Evolutionary conservation across 1,284 basidiomycete species (phyloP).

Genomic region (Ustilago loliicola): DNA sequence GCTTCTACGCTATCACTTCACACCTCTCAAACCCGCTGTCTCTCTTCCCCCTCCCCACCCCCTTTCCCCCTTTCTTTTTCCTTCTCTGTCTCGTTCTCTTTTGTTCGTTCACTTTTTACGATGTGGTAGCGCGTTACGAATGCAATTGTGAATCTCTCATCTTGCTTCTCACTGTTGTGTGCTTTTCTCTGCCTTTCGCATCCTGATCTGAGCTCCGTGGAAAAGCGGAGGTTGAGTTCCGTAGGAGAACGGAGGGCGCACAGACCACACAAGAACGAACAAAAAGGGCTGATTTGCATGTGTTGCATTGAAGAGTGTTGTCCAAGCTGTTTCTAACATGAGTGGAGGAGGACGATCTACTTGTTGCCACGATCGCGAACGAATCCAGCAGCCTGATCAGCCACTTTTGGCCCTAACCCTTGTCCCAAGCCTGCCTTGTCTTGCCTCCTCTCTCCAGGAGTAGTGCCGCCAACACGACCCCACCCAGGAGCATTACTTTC

Average conservation of each 20-base stretch:
- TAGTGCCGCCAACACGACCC: constrained; percentile 38
- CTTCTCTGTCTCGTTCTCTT: constrained; percentile 6
- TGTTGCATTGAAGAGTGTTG: not conserved
- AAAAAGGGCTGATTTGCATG: not conserved
- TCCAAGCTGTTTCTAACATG: not conserved
- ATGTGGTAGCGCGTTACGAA: constrained; percentile 18
- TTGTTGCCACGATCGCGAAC: constrained; percentile 9
- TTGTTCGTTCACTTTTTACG: constrained; percentile 13
- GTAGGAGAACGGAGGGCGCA: not conserved
- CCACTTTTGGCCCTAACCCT: constrained; percentile 18
- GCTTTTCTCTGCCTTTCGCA: not conserved
- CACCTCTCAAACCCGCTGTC: not conserved
- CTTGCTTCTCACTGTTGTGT: not conserved
- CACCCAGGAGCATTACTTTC: constrained; percentile 54
- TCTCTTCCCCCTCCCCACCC: not conserved
- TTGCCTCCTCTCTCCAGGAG: not conserved
- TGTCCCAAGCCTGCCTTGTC: constrained; percentile 7
- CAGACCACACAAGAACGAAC: not conserved
- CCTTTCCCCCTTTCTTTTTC: not conserved
- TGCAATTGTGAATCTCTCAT: constrained; percentile 10
- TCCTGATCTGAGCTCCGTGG: no score
- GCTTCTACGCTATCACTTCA: not conserved
- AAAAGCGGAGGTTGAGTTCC: no score
- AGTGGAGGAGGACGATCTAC: not conserved
- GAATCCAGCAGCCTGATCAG: constrained; percentile 18